A percentile compares a stretch with the other conserved stretches of the same genome.
These are phyloP conservation scores for Stachybotrys echinatus DNA, from an alignment of 2,329 filamentous ascomycete genomes.

Conservation along the genomic window DNA sequence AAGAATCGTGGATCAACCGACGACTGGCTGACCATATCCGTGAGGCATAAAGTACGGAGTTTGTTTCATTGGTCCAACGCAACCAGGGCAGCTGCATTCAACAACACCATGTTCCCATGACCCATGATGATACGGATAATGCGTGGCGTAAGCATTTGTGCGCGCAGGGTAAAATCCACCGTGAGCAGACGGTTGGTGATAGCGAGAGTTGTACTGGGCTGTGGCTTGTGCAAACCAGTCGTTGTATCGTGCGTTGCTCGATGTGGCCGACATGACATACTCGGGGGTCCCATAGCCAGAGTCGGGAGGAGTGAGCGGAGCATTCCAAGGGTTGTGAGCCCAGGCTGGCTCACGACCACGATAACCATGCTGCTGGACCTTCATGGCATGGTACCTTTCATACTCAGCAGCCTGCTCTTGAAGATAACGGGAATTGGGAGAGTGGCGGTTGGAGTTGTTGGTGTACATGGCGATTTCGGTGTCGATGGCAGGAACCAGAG, in stretches of 20 bases:
- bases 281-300: constrained; percentile 59
- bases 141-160: constrained; percentile 32
- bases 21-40: constrained; percentile 48
- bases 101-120: constrained; percentile 46
- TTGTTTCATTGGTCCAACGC: constrained; percentile 40
- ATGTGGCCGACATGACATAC: constrained; percentile 49
- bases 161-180: constrained; percentile 36
- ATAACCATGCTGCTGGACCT: constrained; percentile 34
- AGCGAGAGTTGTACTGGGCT: constrained; percentile 37
- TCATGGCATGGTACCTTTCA: constrained; percentile 41
- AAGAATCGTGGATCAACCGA: constrained; percentile 36
- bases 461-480: constrained; percentile 33
- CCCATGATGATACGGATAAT: constrained; percentile 40
- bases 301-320: constrained; percentile 53
- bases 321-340: constrained; percentile 39
- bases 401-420: constrained; percentile 52
- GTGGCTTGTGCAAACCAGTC: constrained; percentile 49
- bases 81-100: constrained; percentile 46
- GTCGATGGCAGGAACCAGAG: constrained; percentile 43
- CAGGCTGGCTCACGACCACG: constrained; percentile 40
- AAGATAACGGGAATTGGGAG: constrained; percentile 40
- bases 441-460: constrained; percentile 27
- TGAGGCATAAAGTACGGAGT: constrained; percentile 42
- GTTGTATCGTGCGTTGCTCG: constrained; percentile 49
- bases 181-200: constrained; percentile 35